Evolutionary conservation across 179 eudicot genomes (phyloP), one percentile per base, ranked within the genome.

Genomic region (Sideroxylon spinosum): DNA sequence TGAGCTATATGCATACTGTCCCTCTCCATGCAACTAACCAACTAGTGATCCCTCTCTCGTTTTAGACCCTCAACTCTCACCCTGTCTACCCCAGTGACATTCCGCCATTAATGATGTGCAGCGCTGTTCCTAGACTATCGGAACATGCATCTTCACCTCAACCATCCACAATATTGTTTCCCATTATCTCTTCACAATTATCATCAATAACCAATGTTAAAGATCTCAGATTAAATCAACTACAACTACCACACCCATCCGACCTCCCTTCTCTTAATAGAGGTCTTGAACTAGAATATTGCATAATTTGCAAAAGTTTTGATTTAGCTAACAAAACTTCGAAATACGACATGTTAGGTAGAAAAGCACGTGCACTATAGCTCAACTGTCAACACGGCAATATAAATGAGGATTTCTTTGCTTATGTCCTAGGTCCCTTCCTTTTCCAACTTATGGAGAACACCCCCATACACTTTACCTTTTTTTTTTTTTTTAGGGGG

Each of bases 231-330:
- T 22, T 2, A 50, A 22, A 13, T 12, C 6, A 1, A 10, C 7
- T 23, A 16, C 16, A 48, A 50, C 16, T 12, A 20, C 65, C 44
- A 55, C 4, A 55, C 25, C 69, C 19, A 55, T 12, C 17, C 2
- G n/a, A 70, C 56, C 19, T 49, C 73, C 73, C 29, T 70, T 22
- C 7, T 48, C 57, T 70, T 70, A 49, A 70, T 9, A n/a, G 64
- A 17, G 8, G 53, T 55, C 50, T 17, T 23, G 19, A 32, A 37
- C 37, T 55, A 8, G 13, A 73, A 68, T 20, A 73, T 28, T 10
- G n/a, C 48, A 73, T 8, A 55, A 28, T 6, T 26, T 17, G 13
- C 46, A 73, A 53, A 20, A 48, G 12, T 20, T 55, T 2, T 66
- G n/a, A 66, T 32, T 26, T 66, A 29, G 44, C 53, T 44, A 28